phyloP scores from a whole-genome alignment of 148 eudicot genomes.

The Spergularia marina region DNA sequence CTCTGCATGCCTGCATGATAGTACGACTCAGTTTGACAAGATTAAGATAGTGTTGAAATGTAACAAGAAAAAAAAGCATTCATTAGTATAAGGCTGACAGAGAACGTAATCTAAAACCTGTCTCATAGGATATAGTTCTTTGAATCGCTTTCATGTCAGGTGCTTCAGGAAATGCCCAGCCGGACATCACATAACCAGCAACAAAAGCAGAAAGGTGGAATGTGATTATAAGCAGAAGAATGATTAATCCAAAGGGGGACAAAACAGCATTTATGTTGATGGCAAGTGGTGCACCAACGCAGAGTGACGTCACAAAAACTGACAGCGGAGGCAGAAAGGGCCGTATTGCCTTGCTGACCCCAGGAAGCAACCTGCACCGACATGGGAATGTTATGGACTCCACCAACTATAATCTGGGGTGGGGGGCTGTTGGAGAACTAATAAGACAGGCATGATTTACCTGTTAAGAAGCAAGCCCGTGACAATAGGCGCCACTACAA shows the following conservation, averaged over 20 bases:
- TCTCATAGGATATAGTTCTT: slow-evolving; percentile 89
- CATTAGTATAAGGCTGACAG: not conserved
- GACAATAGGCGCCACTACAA: slow-evolving; percentile 80
- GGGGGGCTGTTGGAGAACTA: not conserved
- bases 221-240: slow-evolving; percentile 61
- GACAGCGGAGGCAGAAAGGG: slow-evolving; percentile 86
- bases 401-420: not conserved
- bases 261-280: slow-evolving; percentile 74
- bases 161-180: slow-evolving; percentile 48
- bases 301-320: slow-evolving; percentile 83
- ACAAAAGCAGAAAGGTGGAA: slow-evolving; percentile 82
- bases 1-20: slow-evolving; percentile 80
- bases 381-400: not conserved
- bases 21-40: not conserved
- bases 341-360: slow-evolving; percentile 59
- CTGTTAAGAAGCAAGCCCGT: slow-evolving; percentile 84
- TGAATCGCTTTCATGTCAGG: slow-evolving; percentile 85
- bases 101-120: slow-evolving; percentile 43
- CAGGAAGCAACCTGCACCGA: slow-evolving; percentile 66
- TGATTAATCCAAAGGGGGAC: slow-evolving; percentile 79
- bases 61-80: not conserved
- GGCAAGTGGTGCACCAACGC: slow-evolving; percentile 97
- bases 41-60: not conserved
- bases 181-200: slow-evolving; percentile 66
- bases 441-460: slow-evolving; percentile 31